A percentile compares a stretch with the other conserved stretches of the same genome.
Evolutionary conservation across 495 filamentous ascomycete species (phyloP).

Genomic region (Friedmanniomyces endolithicus): DNA sequence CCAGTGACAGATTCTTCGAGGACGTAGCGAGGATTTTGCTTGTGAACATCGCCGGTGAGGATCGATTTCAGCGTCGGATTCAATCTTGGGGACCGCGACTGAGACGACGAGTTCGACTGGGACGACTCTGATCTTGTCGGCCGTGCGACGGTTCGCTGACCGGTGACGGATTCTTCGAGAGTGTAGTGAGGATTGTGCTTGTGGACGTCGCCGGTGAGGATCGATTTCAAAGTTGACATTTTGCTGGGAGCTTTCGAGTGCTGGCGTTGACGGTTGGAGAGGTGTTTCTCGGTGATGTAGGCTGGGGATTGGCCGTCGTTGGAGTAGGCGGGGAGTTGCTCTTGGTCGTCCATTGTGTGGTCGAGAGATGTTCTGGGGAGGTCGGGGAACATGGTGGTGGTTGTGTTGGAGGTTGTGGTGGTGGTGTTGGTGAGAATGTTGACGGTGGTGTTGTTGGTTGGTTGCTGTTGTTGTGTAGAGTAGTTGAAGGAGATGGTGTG

Average conservation of each 20-base stretch:
- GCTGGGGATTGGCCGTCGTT: background rate
- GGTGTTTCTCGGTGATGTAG: constrained; percentile 30
- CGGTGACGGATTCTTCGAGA: constrained; percentile 5
- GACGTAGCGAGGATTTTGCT: constrained; percentile 5
- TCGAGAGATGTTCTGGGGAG: background rate
- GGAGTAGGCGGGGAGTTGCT: constrained; percentile 8
- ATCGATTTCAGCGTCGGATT: constrained; percentile 10
- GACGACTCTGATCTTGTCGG: background rate
- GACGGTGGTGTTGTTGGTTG: background rate
- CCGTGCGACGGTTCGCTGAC: background rate
- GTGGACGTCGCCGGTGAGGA: constrained; percentile 9
- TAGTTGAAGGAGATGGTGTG: background rate
- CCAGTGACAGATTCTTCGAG: constrained; percentile 5
- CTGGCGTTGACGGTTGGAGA: background rate
- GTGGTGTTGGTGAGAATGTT: background rate
- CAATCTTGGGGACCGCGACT: no score
- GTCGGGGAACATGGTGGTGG: background rate
- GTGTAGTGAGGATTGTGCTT: constrained; percentile 6
- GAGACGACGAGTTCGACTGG: no score
- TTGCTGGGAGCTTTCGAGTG: background rate
- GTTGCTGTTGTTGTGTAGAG: background rate
- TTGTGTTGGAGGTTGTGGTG: background rate
- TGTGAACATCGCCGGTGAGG: constrained; percentile 9
- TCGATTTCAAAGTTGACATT: constrained; percentile 10
- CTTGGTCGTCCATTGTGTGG: background rate